Conservation (phyloP, 352 stramenopile genomes). For the Phytophthora boehmeriae region DNA sequence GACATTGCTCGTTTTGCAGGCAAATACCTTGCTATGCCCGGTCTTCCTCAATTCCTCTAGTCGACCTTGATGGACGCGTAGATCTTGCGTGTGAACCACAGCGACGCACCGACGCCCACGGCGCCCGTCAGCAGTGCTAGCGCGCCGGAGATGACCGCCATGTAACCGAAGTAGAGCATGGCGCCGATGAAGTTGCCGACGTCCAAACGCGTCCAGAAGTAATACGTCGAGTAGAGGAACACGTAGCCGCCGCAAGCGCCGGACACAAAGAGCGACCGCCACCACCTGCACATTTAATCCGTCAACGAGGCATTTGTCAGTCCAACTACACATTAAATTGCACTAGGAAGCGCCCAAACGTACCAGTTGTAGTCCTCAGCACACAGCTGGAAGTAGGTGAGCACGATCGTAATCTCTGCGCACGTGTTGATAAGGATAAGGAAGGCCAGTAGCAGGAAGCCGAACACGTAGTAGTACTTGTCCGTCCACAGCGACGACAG, state of each 20-base stretch:
- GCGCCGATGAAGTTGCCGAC: slow-evolving; percentile 92
- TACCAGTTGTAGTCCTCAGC: slow-evolving; percentile 99
- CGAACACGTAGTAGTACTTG: slow-evolving; percentile 99
- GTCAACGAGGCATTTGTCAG: neutral
- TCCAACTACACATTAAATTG: neutral
- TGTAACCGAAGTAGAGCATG: slow-evolving; percentile 99
- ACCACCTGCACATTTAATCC: slow-evolving; percentile 82
- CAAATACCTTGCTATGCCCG: slow-evolving; percentile 8
- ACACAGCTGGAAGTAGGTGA: slow-evolving; percentile 99
- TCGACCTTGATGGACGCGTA: slow-evolving; percentile 87
- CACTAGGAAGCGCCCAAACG: slow-evolving; percentile 20
- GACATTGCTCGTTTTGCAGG: slow-evolving; percentile 16
- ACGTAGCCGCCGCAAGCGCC: slow-evolving; percentile 97
- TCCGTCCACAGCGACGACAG: slow-evolving; percentile 98
- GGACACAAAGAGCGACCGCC: slow-evolving; percentile 98
- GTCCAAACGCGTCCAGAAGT: slow-evolving; percentile 97
- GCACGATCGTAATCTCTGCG: slow-evolving; percentile 99
- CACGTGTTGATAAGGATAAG: slow-evolving; percentile 98
- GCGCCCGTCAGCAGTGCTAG: slow-evolving; percentile 96
- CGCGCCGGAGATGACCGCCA: slow-evolving; percentile 97
- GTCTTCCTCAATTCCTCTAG: slow-evolving; percentile 29
- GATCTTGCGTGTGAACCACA: slow-evolving; percentile 99
- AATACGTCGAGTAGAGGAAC: slow-evolving; percentile 99
- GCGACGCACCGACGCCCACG: slow-evolving; percentile 96
- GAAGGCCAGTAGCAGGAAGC: slow-evolving; percentile 98